A percentile compares a stretch with the other conserved stretches of the same genome.
These are phyloP conservation scores for Dioscorea dumetorum DNA, from an alignment of 106 monocot species.

Conservation along the genomic window DNA sequence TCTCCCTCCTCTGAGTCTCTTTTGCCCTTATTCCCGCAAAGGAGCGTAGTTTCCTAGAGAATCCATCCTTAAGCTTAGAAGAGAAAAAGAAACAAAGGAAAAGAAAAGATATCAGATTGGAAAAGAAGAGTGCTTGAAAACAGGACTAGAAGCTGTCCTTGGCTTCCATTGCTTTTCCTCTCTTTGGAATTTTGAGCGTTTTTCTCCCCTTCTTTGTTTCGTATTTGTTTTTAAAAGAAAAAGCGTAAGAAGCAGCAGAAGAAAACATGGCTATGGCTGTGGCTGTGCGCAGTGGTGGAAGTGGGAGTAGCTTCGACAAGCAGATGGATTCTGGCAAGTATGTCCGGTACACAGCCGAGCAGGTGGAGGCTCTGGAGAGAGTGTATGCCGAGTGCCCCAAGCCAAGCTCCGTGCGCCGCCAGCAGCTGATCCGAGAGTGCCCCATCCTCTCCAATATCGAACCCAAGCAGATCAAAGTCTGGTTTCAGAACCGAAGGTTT, in stretches of 20 bases:
- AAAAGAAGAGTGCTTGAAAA: not conserved
- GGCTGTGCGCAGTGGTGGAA: constrained; percentile 23
- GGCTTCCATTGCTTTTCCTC: no score
- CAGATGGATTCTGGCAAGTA: constrained; percentile 73
- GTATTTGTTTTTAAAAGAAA: no score
- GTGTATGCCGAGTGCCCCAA: constrained; percentile 89
- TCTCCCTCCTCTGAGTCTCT: no score
- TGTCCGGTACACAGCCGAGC: constrained; percentile 87
- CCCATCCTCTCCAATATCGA: constrained; percentile 75
- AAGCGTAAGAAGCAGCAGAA: not conserved
- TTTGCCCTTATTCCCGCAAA: not conserved
- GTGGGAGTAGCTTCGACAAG: constrained; percentile 33
- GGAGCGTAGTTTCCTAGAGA: not conserved
- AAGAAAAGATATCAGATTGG: not conserved
- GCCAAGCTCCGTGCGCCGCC: constrained; percentile 73
- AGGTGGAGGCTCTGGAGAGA: constrained; percentile 88
- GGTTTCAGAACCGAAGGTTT: constrained; percentile 95
- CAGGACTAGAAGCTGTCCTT: not conserved
- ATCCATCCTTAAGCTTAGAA: not conserved
- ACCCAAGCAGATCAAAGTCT: constrained; percentile 95
- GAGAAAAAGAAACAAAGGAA: not conserved
- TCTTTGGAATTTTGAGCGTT: no score
- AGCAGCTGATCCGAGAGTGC: constrained; percentile 81
- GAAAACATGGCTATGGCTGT: constrained; percentile 33
- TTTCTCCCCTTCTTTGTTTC: no score